Evolutionary conservation across 1,284 basidiomycete genomes (phyloP).

Genomic region (Ustilago loliicola): DNA sequence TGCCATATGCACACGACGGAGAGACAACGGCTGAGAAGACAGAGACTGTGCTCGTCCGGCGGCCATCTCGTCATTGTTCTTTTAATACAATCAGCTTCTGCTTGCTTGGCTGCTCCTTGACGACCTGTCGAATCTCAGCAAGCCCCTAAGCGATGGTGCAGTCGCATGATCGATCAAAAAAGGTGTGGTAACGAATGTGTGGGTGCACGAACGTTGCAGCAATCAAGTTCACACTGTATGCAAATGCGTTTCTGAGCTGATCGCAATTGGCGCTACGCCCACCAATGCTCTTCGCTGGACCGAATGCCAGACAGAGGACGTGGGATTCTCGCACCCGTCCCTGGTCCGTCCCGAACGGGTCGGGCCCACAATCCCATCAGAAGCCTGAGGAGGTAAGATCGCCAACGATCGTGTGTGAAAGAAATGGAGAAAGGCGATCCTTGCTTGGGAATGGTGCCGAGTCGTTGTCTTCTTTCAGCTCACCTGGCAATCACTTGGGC

Average conservation of each 20-base stretch:
- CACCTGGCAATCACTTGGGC: background rate
- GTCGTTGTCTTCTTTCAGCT: background rate
- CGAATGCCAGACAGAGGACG: background rate
- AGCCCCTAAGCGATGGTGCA: background rate
- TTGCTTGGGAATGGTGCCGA: conserved; percentile 6
- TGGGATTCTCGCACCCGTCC: background rate
- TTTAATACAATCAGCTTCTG: background rate
- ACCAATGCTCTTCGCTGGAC: too few species aligned
- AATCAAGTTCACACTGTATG: background rate
- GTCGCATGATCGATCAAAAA: background rate
- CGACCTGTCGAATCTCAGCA: background rate
- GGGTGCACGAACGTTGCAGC: background rate
- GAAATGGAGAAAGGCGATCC: background rate
- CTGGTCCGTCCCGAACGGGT: background rate
- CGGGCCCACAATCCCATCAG: too few species aligned
- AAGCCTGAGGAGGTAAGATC: background rate
- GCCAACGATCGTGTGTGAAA: background rate
- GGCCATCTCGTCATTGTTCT: background rate
- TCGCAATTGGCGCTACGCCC: background rate
- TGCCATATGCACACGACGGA: too few species aligned
- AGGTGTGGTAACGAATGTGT: background rate
- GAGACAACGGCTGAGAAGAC: background rate
- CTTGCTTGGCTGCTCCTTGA: background rate
- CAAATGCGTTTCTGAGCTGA: background rate
- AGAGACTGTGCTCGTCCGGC: conserved; percentile 2